These are phyloP conservation scores for Lentinula edodes DNA, from an alignment of 768 basidiomycete genomes.

Conservation along the genomic window DNA sequence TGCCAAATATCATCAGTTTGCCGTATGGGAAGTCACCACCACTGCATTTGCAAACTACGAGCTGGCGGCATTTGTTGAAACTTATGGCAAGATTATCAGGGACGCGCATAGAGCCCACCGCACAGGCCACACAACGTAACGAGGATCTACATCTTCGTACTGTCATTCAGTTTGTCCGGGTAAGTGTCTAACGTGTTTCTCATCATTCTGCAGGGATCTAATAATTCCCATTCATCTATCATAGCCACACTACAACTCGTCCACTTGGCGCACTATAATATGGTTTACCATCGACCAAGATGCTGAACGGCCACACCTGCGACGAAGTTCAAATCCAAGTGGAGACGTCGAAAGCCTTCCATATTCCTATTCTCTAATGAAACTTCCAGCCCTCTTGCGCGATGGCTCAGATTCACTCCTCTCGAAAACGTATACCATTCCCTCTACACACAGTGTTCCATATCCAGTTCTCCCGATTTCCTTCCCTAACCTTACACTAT, in stretches of 20 bases:
- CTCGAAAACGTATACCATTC: constrained; percentile 70
- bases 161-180: constrained; percentile 77
- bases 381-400: constrained; percentile 55
- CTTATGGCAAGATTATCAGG: constrained; percentile 70
- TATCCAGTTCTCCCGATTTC: constrained; percentile 69
- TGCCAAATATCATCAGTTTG: constrained; percentile 73
- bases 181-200: constrained; percentile 21
- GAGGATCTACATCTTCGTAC: constrained; percentile 57
- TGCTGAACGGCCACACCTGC: constrained; percentile 31
- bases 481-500: constrained; percentile 72
- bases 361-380: constrained; percentile 62
- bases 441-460: constrained; percentile 51
- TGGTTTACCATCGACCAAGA: constrained; percentile 78
- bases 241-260: constrained; percentile 53
- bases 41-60: constrained; percentile 68
- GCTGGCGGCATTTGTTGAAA: constrained; percentile 69
- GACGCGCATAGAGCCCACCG: constrained; percentile 63
- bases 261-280: constrained; percentile 68
- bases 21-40: constrained; percentile 64
- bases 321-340: constrained; percentile 39
- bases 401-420: constrained; percentile 57
- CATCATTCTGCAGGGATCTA: no score
- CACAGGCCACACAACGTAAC: constrained; percentile 58
- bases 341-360: constrained; percentile 63
- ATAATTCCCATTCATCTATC: neutral